Base-by-base conservation (phyloP, 441 rosid genomes). In the Gossypium davidsonii region DNA sequence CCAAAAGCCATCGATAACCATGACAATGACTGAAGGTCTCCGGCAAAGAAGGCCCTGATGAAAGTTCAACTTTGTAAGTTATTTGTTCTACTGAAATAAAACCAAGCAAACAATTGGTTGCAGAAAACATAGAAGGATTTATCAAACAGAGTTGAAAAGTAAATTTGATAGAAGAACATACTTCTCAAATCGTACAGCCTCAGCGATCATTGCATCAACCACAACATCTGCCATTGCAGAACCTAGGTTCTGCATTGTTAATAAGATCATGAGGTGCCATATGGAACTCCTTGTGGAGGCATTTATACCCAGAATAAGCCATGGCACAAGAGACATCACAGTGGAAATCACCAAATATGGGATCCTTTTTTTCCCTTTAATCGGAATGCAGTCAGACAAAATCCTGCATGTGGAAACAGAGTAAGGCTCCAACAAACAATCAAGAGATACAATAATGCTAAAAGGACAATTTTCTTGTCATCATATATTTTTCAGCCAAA, bases 171-270 rank as follows among this genome's bases (percentile, higher is more conserved):
- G 53, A 23, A 12, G 34, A 44, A 73, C 87, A 20, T 80, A 93
- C 99, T 85, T 71, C 76, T 92, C 97, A 37, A 66, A 77, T 81
- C 93, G 81, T 72, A 89, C 93, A n/a, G 98, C 96, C 86, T 95
- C 98, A 12, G 98, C 99, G 12, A 90, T 90, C 99, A 95, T 95
- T 59, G 97, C 99, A 81, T 92, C 98, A 14, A 92, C 78, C 70
- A 94, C 98, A 73, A 91, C 98, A 87, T 94, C 97, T 46, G 96
- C 96, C 96, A 92, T 91, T 7, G 98, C 98, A 6, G 98, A 89
- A 51, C 98, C 99, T 15, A 94, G 80, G 78, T 94, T 94, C 78
- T 94, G 99, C 51, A 89, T 62, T 10, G 97, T 94, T 86, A 94
- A 83, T 42, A 92, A 69, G 78, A 85, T 73, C 60, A 78, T 87